Base-by-base conservation (phyloP, 352 stramenopile species). In the Phytophthora meadii region DNA sequence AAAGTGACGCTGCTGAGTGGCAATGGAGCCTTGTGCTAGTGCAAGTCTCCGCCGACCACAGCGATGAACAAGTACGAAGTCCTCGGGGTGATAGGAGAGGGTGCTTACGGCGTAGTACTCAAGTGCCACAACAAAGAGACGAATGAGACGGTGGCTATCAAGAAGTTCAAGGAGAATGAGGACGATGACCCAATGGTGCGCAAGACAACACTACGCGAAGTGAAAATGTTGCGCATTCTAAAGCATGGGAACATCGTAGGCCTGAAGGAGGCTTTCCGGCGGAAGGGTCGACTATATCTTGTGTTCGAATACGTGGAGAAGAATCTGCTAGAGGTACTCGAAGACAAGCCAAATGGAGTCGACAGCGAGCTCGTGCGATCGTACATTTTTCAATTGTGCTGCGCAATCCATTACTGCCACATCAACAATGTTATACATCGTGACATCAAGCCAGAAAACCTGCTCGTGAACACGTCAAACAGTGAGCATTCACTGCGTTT, bases 391-490 rank as follows among this genome's bases (percentile, higher is more conserved):
- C 98, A 99, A 76, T 84, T 99, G 19, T 98, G 90, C 41, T 92
- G 97, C 34, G 96, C 97, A 22, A 88, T 99, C 30, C 96, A 95
- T 41, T 98, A 99, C 73, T 99, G 99, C 63, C 98, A 99, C 70
- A 68, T 71, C 1, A 89, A 99, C 49, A 97, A 93, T 24, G 98
- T 99, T 54, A 98, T 98, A 73, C 97, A 99, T 74, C 89, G 97
- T 12, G 98, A 99, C 82, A 99, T 99, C 77, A 99, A 99, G 72
- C 98, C 98, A 22, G 97, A 99, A 70, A 99, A 99, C 75, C 71
- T 99, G 45, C 80, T 99, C 12, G 90, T 99, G 40, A 97, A 99
- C 75, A 90, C 95, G 3, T 87, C 88, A 30, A 97, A 90, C 27
- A 90, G 92, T 1, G 92, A 98, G 54, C 97, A 99, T 56, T 89